These are phyloP conservation scores for Salicornia ramosissima DNA, from an alignment of 148 eudicot genomes.

Conservation along the genomic window DNA sequence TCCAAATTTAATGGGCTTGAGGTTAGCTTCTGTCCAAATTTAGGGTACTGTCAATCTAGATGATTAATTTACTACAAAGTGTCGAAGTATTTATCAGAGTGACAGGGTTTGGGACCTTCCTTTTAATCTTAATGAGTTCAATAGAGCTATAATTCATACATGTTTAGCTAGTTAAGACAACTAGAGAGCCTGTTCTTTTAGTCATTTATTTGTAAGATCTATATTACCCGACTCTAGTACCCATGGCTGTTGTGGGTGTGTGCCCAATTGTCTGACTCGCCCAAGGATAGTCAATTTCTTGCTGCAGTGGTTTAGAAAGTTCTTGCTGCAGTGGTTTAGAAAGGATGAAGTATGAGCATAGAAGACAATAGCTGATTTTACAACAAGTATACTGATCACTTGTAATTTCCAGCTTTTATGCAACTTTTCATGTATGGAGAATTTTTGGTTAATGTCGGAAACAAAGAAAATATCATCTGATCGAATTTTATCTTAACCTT, in stretches of 20 bases:
- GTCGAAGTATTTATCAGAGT: background rate
- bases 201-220: too few relatives aligned
- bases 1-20: conserved; percentile 57
- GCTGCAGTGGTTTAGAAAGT: too few relatives aligned
- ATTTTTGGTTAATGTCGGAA: background rate
- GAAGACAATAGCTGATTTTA: background rate
- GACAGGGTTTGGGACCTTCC: background rate
- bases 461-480: too few relatives aligned
- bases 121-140: too few relatives aligned
- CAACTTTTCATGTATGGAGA: background rate
- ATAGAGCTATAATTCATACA: too few relatives aligned
- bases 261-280: background rate
- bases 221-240: too few relatives aligned
- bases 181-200: too few relatives aligned
- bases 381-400: background rate
- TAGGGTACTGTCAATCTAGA: background rate
- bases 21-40: conserved; percentile 27
- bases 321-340: background rate
- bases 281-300: too few relatives aligned
- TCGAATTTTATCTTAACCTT: too few relatives aligned
- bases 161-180: too few relatives aligned
- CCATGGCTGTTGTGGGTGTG: too few relatives aligned
- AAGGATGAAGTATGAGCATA: background rate
- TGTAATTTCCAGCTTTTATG: background rate
- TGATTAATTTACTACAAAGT: background rate